Conservation (phyloP, 441 rosid genomes). For the Gossypium trilobum region DNA sequence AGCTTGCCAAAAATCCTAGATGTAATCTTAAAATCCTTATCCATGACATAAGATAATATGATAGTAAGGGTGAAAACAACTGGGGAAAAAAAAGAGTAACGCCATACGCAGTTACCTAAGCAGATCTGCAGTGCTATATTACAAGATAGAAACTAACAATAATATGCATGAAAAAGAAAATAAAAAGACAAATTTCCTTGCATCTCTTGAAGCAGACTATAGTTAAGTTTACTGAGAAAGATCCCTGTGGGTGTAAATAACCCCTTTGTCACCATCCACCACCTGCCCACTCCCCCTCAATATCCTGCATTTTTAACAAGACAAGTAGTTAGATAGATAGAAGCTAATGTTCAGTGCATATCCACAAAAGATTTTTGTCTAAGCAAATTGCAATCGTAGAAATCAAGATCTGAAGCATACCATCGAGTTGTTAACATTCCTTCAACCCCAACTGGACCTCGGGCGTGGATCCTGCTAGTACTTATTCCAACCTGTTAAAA, state of each 20-base stretch:
- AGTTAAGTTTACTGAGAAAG: slow-evolving; percentile 9
- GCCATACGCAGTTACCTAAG: neutral
- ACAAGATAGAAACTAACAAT: slow-evolving; percentile 1
- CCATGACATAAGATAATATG: neutral
- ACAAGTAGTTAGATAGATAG: neutral
- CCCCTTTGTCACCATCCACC: slow-evolving; percentile 37
- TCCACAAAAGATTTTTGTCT: neutral
- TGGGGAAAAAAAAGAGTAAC: neutral
- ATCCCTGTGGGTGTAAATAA: slow-evolving; percentile 26
- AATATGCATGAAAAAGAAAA: neutral
- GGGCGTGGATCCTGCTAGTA: slow-evolving; percentile 69
- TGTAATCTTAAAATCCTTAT: neutral
- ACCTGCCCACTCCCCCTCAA: slow-evolving; percentile 42
- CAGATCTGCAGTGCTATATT: neutral
- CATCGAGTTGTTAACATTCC: slow-evolving; percentile 70
- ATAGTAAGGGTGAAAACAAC: neutral
- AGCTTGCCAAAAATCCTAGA: neutral
- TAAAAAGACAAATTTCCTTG: neutral
- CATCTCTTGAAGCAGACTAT: slow-evolving; percentile 5
- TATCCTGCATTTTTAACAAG: slow-evolving; percentile 25
- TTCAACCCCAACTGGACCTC: slow-evolving; percentile 78
- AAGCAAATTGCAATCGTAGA: neutral
- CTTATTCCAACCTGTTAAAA: slow-evolving; percentile 61
- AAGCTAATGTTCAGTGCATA: neutral
- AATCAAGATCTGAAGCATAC: slow-evolving; percentile 21